A percentile compares a stretch with the other conserved stretches of the same genome.
Conservation (phyloP, 768 basidiomycete species). For the Amanita phalloides region DNA sequence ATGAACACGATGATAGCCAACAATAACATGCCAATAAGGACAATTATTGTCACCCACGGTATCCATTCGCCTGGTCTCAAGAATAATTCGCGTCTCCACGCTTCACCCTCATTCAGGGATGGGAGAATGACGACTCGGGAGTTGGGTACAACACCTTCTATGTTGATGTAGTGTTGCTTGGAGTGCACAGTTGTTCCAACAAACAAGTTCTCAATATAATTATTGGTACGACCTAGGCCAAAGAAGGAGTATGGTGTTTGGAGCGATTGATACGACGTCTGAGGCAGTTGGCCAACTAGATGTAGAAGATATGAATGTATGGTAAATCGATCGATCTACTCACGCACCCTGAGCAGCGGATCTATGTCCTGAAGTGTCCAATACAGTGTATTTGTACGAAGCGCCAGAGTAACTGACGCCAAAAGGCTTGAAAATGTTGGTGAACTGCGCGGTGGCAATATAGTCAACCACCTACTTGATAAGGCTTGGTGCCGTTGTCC, state of each 20-base stretch:
- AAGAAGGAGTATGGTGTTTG: constrained; percentile 92
- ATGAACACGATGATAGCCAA: constrained; percentile 78
- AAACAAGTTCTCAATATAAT: constrained; percentile 98
- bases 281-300: constrained; percentile 83
- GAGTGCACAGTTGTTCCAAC: constrained; percentile 82
- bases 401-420: constrained; percentile 93
- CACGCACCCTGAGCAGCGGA: constrained; percentile 78
- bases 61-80: constrained; percentile 95
- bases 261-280: constrained; percentile 85
- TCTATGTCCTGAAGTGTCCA: constrained; percentile 81
- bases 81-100: constrained; percentile 86
- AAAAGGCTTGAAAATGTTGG: constrained; percentile 50
- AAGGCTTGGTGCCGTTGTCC: constrained; percentile 47
- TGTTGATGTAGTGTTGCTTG: constrained; percentile 69
- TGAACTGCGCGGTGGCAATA: constrained; percentile 3
- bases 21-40: constrained; percentile 60
- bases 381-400: constrained; percentile 92
- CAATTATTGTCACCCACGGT: constrained; percentile 89
- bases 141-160: constrained; percentile 97
- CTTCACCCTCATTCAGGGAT: constrained; percentile 38
- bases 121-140: constrained; percentile 95
- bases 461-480: constrained; percentile 46
- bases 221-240: constrained; percentile 95
- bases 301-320: neutral
- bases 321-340: neutral